A percentile compares a stretch with the other conserved stretches of the same genome.
Evolutionary conservation across 2,329 filamentous ascomycete genomes (phyloP).

Genomic region (Nectriaceae sp.): DNA sequence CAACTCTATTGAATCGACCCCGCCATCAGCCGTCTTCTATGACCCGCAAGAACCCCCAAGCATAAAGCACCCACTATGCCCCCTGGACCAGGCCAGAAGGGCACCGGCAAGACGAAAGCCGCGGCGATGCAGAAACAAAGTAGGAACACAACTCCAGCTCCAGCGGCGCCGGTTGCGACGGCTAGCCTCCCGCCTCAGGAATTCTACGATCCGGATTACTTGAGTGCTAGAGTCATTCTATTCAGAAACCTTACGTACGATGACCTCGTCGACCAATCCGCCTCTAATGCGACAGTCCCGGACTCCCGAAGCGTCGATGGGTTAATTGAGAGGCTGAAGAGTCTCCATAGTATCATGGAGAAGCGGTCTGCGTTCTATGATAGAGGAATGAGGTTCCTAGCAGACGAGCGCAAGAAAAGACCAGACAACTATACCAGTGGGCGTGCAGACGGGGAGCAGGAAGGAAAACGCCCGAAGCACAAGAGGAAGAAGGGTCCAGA

Average conservation of each 20-base stretch:
- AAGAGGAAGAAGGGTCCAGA: slow-evolving; percentile 79
- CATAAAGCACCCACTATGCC: slow-evolving; percentile 47
- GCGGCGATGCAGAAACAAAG: slow-evolving; percentile 68
- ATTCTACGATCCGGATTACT: slow-evolving; percentile 62
- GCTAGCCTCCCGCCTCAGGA: slow-evolving; percentile 57
- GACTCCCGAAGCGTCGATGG: slow-evolving; percentile 65
- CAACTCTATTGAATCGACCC: slow-evolving; percentile 8
- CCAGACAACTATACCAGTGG: slow-evolving; percentile 54
- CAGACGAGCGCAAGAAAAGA: slow-evolving; percentile 64
- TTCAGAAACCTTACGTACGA: slow-evolving; percentile 66
- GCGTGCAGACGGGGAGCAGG: slow-evolving; percentile 50
- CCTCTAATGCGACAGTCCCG: slow-evolving; percentile 58
- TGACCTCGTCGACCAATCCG: slow-evolving; percentile 66
- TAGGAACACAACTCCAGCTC: slow-evolving; percentile 73
- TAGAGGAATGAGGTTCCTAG: slow-evolving; percentile 70
- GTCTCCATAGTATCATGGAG: slow-evolving; percentile 67
- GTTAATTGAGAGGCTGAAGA: slow-evolving; percentile 64
- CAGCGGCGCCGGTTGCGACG: slow-evolving; percentile 38
- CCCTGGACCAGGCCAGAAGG: slow-evolving; percentile 59
- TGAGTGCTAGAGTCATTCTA: slow-evolving; percentile 62
- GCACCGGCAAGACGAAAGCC: slow-evolving; percentile 65
- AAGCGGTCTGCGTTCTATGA: slow-evolving; percentile 69
- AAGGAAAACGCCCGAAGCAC: slow-evolving; percentile 63
- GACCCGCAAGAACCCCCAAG: slow-evolving; percentile 1
- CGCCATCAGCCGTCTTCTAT: slow-evolving; percentile 7